These are phyloP conservation scores for Mycosarcoma maydis DNA, from an alignment of 1,284 basidiomycete genomes.

Conservation along the genomic window DNA sequence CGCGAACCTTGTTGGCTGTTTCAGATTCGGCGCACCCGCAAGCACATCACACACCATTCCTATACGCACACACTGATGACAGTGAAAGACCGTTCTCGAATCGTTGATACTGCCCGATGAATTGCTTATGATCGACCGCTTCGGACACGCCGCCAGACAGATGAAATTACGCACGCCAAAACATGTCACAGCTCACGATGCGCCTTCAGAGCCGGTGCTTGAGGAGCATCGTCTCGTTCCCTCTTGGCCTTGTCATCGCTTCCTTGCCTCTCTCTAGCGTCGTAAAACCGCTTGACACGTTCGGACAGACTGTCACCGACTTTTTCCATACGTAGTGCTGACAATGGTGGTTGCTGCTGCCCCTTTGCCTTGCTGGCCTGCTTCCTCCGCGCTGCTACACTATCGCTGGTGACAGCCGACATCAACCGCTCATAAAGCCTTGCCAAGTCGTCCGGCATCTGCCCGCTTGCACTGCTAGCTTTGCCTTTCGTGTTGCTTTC, in stretches of 20 bases:
- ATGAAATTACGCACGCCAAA: too few relatives aligned
- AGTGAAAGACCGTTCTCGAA: too few relatives aligned
- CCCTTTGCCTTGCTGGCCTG: not conserved
- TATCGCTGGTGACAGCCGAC: slow-evolving; percentile 6
- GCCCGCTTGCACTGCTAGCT: too few relatives aligned
- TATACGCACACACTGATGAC: too few relatives aligned
- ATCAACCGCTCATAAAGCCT: slow-evolving; percentile 16
- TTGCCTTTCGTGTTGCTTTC: not conserved
- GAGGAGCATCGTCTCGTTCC: too few relatives aligned
- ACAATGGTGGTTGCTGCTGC: not conserved
- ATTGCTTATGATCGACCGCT: too few relatives aligned
- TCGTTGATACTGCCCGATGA: too few relatives aligned
- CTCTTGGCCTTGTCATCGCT: not conserved
- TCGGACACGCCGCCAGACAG: not conserved
- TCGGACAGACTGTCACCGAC: slow-evolving; percentile 43
- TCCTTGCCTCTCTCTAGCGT: slow-evolving; percentile 15
- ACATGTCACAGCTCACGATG: slow-evolving; percentile 24
- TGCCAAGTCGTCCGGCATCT: slow-evolving; percentile 16
- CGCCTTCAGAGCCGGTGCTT: not conserved
- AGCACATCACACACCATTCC: slow-evolving; percentile 8
- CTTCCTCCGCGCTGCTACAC: not conserved
- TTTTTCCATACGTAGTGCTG: slow-evolving; percentile 32
- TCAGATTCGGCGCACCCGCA: not conserved
- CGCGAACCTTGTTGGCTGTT: not conserved
- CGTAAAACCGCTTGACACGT: slow-evolving; percentile 46